Conservation (phyloP, 176 grass and related monocot genomes). For the Triticum urartu region DNA sequence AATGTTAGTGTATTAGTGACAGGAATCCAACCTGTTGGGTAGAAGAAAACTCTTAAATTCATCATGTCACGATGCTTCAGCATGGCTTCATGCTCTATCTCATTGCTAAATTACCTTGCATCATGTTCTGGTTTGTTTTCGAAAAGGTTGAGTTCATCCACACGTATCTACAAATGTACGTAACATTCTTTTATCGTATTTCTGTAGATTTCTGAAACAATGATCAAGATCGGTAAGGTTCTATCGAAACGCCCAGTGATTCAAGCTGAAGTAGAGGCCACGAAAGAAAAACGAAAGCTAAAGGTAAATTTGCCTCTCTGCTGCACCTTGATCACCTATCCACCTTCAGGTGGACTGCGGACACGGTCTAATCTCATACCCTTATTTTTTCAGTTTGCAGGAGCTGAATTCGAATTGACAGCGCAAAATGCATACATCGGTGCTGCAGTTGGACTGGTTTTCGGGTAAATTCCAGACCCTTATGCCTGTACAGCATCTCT, state of each 20-base stretch:
- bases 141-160: constrained; percentile 13
- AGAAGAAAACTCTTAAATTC: background rate
- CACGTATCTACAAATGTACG: constrained; percentile 5
- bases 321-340: constrained; percentile 1
- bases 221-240: constrained; percentile 77
- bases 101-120: background rate
- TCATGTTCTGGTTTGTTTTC: background rate
- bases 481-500: background rate
- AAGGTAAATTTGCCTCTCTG: constrained; percentile 48
- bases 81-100: background rate
- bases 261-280: constrained; percentile 50
- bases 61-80: background rate
- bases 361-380: background rate
- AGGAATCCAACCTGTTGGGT: background rate
- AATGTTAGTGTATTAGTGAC: background rate
- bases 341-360: background rate
- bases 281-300: constrained; percentile 59
- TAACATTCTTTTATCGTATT: background rate
- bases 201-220: constrained; percentile 71
- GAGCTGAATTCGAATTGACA: constrained; percentile 70
- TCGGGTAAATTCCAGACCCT: constrained; percentile 58
- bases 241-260: constrained; percentile 49
- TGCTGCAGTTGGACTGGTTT: constrained; percentile 59
- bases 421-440: constrained; percentile 61
- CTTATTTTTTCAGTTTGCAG: constrained; percentile 64